Evolutionary conservation across 371 early-diverging fungal genomes (phyloP).

Genomic region (Mucor racemosus): DNA sequence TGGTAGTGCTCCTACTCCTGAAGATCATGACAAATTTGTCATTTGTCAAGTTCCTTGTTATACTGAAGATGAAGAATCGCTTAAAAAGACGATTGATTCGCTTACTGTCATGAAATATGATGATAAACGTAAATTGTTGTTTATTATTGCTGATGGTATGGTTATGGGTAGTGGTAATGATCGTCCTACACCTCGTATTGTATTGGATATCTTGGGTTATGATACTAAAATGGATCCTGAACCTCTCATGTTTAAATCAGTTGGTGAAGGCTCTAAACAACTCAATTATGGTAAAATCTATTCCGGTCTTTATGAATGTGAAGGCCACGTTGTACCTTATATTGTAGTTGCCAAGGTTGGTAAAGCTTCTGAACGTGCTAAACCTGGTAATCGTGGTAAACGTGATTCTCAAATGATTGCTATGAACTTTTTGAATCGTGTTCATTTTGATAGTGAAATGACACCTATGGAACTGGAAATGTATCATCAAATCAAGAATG

Average conservation of each 20-base stretch:
- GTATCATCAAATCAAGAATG: slow-evolving; percentile 89
- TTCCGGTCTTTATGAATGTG: slow-evolving; percentile 90
- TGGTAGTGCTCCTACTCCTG: slow-evolving; percentile 75
- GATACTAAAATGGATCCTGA: slow-evolving; percentile 84
- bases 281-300: slow-evolving; percentile 96
- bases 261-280: slow-evolving; percentile 88
- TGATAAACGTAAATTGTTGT: slow-evolving; percentile 92
- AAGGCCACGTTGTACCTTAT: slow-evolving; percentile 88
- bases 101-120: slow-evolving; percentile 86
- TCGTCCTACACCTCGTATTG: slow-evolving; percentile 94
- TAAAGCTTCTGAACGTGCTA: slow-evolving; percentile 70
- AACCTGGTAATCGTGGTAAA: slow-evolving; percentile 97
- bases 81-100: slow-evolving; percentile 91
- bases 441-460: slow-evolving; percentile 91
- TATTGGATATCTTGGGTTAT: slow-evolving; percentile 90
- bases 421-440: slow-evolving; percentile 96
- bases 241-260: slow-evolving; percentile 86
- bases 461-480: slow-evolving; percentile 90
- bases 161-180: slow-evolving; percentile 96
- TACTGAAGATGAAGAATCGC: slow-evolving; percentile 94
- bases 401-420: slow-evolving; percentile 98
- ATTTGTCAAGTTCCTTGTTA: slow-evolving; percentile 97
- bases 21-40: slow-evolving; percentile 87
- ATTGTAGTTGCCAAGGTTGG: slow-evolving; percentile 95
- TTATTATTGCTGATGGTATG: slow-evolving; percentile 88